A percentile compares a stretch with the other conserved stretches of the same genome.
phyloP scores from a whole-genome alignment of 257 asterid genomes.

The Knoxia roxburghii region DNA sequence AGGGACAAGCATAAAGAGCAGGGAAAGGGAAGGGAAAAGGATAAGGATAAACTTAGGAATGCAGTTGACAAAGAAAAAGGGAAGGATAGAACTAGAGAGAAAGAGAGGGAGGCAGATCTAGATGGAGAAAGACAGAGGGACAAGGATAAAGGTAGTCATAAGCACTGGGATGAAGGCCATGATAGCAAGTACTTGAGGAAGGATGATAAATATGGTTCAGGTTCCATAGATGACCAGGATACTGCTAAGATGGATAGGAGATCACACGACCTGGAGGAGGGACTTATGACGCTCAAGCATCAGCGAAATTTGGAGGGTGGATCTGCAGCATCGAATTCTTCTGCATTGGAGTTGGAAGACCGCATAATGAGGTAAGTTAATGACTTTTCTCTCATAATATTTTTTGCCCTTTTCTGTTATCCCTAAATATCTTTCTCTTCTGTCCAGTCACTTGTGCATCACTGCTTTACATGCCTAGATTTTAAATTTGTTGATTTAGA shows the following conservation, averaged over 20 bases:
- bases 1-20: conserved; percentile 33
- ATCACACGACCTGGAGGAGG: conserved; percentile 34
- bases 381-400: background rate
- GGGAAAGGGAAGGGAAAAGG: conserved; percentile 39
- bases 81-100: conserved; percentile 60
- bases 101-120: conserved; percentile 46
- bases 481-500: background rate
- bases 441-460: background rate
- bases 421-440: background rate
- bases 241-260: conserved; percentile 22
- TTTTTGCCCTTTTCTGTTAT: background rate
- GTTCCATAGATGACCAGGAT: conserved; percentile 26
- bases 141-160: conserved; percentile 51
- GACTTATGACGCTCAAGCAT: conserved; percentile 30
- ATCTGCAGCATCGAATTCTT: too few relatives aligned
- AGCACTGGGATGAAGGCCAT: conserved; percentile 52
- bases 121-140: conserved; percentile 61
- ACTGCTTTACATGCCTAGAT: background rate
- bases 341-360: conserved; percentile 48
- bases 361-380: conserved; percentile 82
- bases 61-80: conserved; percentile 53
- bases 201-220: conserved; percentile 33
- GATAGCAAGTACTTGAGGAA: conserved; percentile 45
- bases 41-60: conserved; percentile 46
- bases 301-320: conserved; percentile 33